Evolutionary conservation across 140 eudicot species (phyloP), one percentile per base, ranked within the genome.

Genomic region (Oenanthe javanica): DNA sequence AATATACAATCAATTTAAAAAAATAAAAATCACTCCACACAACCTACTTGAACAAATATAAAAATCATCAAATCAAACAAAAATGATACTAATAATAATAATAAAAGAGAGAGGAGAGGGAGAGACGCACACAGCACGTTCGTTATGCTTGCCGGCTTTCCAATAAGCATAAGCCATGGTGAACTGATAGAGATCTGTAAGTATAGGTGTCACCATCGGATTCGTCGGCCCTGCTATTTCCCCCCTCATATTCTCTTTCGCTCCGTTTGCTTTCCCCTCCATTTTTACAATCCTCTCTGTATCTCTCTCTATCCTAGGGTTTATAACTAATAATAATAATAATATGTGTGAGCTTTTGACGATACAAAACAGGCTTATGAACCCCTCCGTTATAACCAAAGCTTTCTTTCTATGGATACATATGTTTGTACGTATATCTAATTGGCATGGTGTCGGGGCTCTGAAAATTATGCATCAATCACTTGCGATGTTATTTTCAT

Each of bases 81-180:
- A 27, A 21, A 66, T 5, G 54, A 50, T 50, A 12, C 0, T 6
- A 6, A 6, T 50, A 40, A 40, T 1, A 40, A 40, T 1, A 40
- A 40, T 3, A 40, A 40, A 27, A 6, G 66, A 19, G 66, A 6
- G 66, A 0, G 66, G 69, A n/a, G 69, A 57, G 25, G 4, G 64
- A 57, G 64, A 19, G 69, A 86, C 93, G 82, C 15, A 94, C 98
- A 94, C 97, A 51, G 98, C 98, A 51, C 91, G 94, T 74, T 94
- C 97, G 52, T 89, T 87, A 67, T 92, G 97, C 84, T 94, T 94
- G 85, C 92, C 95, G 80, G 98, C 98, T 94, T 90, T 94, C 98
- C 98, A 94, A 84, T 94, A 94, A 82, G 98, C 98, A 86, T 94
- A 94, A 55, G 96, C 98, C 98, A 94, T 94, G 73, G 98, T 94